Evolutionary conservation across 1,284 basidiomycete genomes (phyloP).

Genomic region (Cutaneotrichosporon mucoides): DNA sequence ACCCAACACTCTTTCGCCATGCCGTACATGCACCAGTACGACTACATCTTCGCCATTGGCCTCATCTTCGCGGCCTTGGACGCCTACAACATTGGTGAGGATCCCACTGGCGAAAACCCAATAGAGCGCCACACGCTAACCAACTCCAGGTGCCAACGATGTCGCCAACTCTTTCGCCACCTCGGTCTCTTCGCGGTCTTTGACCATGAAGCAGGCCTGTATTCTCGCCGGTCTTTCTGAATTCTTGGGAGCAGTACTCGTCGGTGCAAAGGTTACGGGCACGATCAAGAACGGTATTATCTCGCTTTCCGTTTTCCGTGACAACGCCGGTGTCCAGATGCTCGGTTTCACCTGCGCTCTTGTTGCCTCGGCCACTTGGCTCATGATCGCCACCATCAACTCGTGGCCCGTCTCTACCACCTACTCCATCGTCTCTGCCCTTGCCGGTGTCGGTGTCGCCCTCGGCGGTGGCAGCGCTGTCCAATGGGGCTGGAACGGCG

Average conservation of each 20-base stretch:
- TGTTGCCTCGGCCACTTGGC: slow-evolving; percentile 46
- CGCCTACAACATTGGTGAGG: slow-evolving; percentile 51
- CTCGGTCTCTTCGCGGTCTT: slow-evolving; percentile 50
- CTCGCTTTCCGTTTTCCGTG: slow-evolving; percentile 42
- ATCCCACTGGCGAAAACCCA: too few species aligned
- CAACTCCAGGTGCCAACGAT: slow-evolving; percentile 38
- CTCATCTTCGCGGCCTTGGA: slow-evolving; percentile 50
- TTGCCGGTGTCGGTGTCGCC: slow-evolving; percentile 54
- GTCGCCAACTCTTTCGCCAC: slow-evolving; percentile 51
- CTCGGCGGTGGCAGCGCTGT: slow-evolving; percentile 47
- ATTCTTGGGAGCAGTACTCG: slow-evolving; percentile 50
- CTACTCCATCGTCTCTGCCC: slow-evolving; percentile 51
- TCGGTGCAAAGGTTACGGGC: slow-evolving; percentile 49
- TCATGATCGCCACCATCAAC: slow-evolving; percentile 49
- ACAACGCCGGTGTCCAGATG: slow-evolving; percentile 51
- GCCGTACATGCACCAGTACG: slow-evolving; percentile 51
- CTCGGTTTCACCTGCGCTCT: slow-evolving; percentile 52
- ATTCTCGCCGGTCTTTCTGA: slow-evolving; percentile 51
- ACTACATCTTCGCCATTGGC: slow-evolving; percentile 52
- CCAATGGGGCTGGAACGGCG: slow-evolving; percentile 54
- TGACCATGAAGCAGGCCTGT: slow-evolving; percentile 51
- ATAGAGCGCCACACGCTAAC: too few species aligned
- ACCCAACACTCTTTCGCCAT: slow-evolving; percentile 39
- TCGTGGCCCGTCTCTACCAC: slow-evolving; percentile 52
- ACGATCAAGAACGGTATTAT: slow-evolving; percentile 55